Base-by-base conservation (phyloP, 2,329 filamentous ascomycete genomes). In the Sphaerulina musiva region DNA sequence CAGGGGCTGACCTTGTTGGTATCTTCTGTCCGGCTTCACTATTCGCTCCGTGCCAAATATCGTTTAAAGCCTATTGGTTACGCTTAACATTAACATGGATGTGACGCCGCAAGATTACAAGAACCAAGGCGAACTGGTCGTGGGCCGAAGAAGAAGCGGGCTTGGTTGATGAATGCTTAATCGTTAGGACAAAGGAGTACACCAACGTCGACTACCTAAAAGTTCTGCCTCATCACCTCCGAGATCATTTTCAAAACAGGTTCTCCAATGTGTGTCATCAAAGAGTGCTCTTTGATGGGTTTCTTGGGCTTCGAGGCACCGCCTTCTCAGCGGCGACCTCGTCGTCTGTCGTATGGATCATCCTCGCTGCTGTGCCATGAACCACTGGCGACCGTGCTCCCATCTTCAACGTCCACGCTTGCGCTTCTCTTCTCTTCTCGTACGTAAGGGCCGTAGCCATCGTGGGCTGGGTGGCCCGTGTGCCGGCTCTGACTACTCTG, bases 401-500 rank as follows among this genome's bases (percentile, higher is more conserved):
- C 59, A 31, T 61, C 59, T 17, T 56, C 47, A 11, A 55, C 57
- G 11, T 54, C 57, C 34, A 61, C 47, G 46, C 59, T 61, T 26
- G 47, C 53, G 42, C 48, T 55, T 9, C 54, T 54, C 29, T 47
- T 53, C 29, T 57, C 44, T 11, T 59, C 49, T n/a, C 50, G 49
- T 6, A 56, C 46, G 51, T 64, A 64, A 14, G 62, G 62, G 9
- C 62, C 63, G 41, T 50, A 55, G 7, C 53, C 55, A 49, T 60
- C 61, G 4, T 26, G 42, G 11, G 17, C 42, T 11, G 17, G 12
- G 8, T 7, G 1, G 10, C 23, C 23, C 20, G 8, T 12, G 20
- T 12, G 34, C 10, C 8, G 34, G 34, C 2, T 11, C 20, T 20
- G 20, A 38, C 8, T 4, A n/a, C 34, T 38, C 10, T 9, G 34